phyloP scores from a whole-genome alignment of 2,329 filamentous ascomycete genomes.

The Neofusicoccum ribis region DNA sequence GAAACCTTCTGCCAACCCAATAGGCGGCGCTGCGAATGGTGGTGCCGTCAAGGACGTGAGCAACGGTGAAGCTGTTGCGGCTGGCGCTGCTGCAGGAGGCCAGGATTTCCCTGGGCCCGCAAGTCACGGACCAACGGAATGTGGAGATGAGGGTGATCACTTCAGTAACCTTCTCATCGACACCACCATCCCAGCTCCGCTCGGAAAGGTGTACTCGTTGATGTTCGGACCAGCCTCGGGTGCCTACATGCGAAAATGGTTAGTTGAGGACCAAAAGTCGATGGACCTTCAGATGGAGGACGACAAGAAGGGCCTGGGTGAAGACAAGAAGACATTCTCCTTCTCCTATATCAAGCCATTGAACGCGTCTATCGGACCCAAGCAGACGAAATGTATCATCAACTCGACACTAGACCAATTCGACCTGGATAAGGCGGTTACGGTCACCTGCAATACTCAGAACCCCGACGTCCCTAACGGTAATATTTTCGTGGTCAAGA shows the following conservation, averaged over 20 bases:
- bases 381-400: slow-evolving; percentile 91
- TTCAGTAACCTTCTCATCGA: slow-evolving; percentile 85
- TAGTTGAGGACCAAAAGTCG: slow-evolving; percentile 85
- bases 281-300: slow-evolving; percentile 80
- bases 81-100: slow-evolving; percentile 40
- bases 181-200: slow-evolving; percentile 79
- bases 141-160: slow-evolving; percentile 73
- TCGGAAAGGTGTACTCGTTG: slow-evolving; percentile 87
- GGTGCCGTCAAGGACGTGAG: slow-evolving; percentile 41
- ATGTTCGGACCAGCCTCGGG: slow-evolving; percentile 82
- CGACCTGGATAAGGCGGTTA: slow-evolving; percentile 84
- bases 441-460: slow-evolving; percentile 78
- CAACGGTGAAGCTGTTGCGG: slow-evolving; percentile 39
- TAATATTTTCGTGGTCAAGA: slow-evolving; percentile 88
- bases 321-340: slow-evolving; percentile 71
- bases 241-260: slow-evolving; percentile 81
- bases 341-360: slow-evolving; percentile 94
- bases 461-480: slow-evolving; percentile 95
- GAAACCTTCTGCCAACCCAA: slow-evolving; percentile 66
- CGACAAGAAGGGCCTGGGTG: slow-evolving; percentile 74
- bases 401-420: slow-evolving; percentile 80
- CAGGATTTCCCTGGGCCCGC: slow-evolving; percentile 82
- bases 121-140: slow-evolving; percentile 81
- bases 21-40: slow-evolving; percentile 41
- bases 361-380: slow-evolving; percentile 79